Conservation (phyloP, 116 monocot genomes). For the Zostera marina region DNA sequence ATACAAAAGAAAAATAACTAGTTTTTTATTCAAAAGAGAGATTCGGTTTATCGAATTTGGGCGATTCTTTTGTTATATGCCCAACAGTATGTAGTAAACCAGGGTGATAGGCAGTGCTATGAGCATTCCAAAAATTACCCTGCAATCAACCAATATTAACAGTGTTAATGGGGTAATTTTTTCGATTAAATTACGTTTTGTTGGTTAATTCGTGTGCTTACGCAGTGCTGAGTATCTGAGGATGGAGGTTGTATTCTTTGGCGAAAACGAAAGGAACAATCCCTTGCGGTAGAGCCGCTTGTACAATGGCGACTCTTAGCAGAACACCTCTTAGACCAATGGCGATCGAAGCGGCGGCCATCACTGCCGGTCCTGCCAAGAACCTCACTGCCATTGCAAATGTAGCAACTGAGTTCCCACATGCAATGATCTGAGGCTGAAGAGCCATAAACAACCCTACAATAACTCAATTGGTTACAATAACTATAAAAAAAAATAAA, state of each 20-base stretch:
- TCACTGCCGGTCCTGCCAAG: conserved; percentile 60
- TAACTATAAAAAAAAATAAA: too few species aligned
- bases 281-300: conserved; percentile 35
- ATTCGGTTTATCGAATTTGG: too few species aligned
- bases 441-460: conserved; percentile 79
- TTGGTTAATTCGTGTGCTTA: conserved; percentile 4
- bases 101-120: conserved; percentile 27
- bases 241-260: conserved; percentile 28
- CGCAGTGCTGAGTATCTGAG: conserved; percentile 33
- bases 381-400: conserved; percentile 60
- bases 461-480: too few species aligned
- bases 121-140: conserved; percentile 31
- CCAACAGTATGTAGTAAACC: conserved; percentile 26
- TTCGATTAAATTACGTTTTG: too few species aligned
- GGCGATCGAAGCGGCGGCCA: conserved; percentile 52
- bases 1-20: too few species aligned
- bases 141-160: too few species aligned
- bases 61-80: too few species aligned
- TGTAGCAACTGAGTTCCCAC: conserved; percentile 40
- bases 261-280: conserved; percentile 33
- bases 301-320: conserved; percentile 46
- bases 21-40: too few species aligned
- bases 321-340: conserved; percentile 50
- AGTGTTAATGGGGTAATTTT: too few species aligned
- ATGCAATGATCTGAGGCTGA: conserved; percentile 68